Conservation (phyloP, 495 filamentous ascomycete genomes). For the Trichoderma virens region DNA sequence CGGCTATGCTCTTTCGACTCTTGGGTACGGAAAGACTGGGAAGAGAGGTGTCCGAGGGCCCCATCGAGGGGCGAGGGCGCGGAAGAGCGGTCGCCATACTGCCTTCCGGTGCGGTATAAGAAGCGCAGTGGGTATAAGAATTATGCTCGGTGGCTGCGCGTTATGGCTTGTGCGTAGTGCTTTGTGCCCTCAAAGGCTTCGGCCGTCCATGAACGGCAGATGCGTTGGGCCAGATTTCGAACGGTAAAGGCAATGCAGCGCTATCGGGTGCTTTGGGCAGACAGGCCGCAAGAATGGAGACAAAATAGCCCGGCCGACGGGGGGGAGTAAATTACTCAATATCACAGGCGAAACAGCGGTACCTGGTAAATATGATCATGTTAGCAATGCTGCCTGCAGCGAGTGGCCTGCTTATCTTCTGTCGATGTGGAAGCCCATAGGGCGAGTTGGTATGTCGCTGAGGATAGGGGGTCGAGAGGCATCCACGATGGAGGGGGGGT, state of each 20-base stretch:
- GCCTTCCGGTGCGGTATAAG: neutral
- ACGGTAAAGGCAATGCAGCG: neutral
- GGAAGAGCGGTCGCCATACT: slow-evolving; percentile 58
- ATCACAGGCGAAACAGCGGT: slow-evolving; percentile 7
- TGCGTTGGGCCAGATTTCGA: neutral
- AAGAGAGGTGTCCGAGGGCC: slow-evolving; percentile 56
- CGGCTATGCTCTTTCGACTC: slow-evolving; percentile 53
- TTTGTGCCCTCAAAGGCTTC: neutral
- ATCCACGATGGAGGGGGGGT: neutral
- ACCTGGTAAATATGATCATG: neutral
- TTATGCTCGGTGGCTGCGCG: neutral
- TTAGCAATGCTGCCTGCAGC: neutral
- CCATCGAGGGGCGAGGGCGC: slow-evolving; percentile 53
- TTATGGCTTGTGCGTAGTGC: slow-evolving; percentile 3
- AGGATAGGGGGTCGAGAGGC: slow-evolving; percentile 1
- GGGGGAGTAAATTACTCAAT: slow-evolving; percentile 4
- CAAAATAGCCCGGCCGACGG: neutral
- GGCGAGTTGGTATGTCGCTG: neutral
- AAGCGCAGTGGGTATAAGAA: neutral
- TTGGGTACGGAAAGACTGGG: slow-evolving; percentile 66
- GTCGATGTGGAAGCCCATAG: neutral
- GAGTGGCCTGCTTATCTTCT: neutral
- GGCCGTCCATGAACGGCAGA: slow-evolving; percentile 5
- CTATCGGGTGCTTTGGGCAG: neutral
- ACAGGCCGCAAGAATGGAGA: neutral